A percentile compares a stretch with the other conserved stretches of the same genome.
Conservation (phyloP, 2,329 filamentous ascomycete genomes). For the Ascosphaera pollenicola region DNA sequence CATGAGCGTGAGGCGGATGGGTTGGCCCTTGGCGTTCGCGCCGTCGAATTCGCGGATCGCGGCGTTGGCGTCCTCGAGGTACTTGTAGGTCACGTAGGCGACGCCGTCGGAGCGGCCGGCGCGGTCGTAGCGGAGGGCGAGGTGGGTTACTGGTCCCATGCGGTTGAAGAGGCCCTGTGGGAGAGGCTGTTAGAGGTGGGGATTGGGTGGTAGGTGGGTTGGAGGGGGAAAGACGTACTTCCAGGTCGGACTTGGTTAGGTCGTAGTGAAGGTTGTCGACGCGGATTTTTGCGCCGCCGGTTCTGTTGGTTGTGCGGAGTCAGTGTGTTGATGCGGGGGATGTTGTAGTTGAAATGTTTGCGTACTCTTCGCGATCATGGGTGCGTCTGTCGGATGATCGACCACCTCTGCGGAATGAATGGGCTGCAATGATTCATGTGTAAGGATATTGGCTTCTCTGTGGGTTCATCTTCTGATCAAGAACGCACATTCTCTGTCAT, state of each 20-base stretch:
- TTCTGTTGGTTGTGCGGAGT: not conserved
- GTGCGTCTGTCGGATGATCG: conserved; percentile 4
- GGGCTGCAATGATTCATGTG: conserved; percentile 12
- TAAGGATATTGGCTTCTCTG: conserved; percentile 5
- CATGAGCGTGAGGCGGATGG: conserved; percentile 51
- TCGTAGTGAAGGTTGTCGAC: conserved; percentile 90
- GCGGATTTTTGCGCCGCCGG: conserved; percentile 46
- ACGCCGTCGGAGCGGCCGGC: conserved; percentile 70
- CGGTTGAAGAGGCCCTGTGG: conserved; percentile 53
- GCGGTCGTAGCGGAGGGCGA: conserved; percentile 63
- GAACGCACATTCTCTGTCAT: conserved; percentile 33
- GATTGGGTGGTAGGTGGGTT: not conserved
- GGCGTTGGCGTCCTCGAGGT: conserved; percentile 44
- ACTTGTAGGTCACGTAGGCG: conserved; percentile 63
- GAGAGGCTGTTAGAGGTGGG: not conserved
- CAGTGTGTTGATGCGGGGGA: not conserved
- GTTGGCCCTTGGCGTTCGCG: conserved; percentile 75
- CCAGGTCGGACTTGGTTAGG: conserved; percentile 60
- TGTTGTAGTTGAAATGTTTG: not conserved
- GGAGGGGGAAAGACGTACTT: conserved; percentile 28
- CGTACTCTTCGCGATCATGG: conserved; percentile 15
- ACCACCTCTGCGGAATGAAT: conserved; percentile 10
- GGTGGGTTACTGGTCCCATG: conserved; percentile 48
- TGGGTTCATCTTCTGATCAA: no score
- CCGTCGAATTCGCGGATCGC: conserved; percentile 69